These are phyloP conservation scores for Cadophora sp. DNA, from an alignment of 2,329 filamentous ascomycete genomes.

Conservation along the genomic window DNA sequence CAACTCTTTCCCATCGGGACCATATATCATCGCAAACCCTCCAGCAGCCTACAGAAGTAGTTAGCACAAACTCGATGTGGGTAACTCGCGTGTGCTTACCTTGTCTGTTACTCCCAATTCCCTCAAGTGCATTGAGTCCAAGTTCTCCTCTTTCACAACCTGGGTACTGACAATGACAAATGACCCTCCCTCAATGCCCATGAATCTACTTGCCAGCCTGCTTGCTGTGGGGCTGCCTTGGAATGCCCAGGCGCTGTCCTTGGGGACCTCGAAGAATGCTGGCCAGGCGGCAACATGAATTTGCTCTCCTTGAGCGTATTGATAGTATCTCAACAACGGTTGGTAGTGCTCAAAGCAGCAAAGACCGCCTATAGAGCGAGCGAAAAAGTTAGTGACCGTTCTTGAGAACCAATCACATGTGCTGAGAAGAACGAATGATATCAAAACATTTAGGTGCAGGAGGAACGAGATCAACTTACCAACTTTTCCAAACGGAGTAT, in stretches of 20 bases:
- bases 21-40: constrained; percentile 46
- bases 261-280: constrained; percentile 18
- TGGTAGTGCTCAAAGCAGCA: constrained; percentile 56
- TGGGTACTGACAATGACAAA: constrained; percentile 28
- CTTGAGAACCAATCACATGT: no score
- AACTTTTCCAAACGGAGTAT: no score
- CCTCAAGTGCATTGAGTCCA: constrained; percentile 16
- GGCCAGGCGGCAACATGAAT: constrained; percentile 30
- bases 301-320: constrained; percentile 25
- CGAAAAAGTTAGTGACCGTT: no score
- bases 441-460: no score
- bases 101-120: constrained; percentile 15
- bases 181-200: constrained; percentile 26
- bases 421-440: no score
- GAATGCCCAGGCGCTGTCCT: background rate
- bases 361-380: constrained; percentile 21
- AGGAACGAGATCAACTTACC: no score
- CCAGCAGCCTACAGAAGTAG: constrained; percentile 21
- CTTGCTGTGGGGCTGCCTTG: background rate
- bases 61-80: background rate
- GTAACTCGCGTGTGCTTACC: background rate
- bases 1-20: constrained; percentile 42
- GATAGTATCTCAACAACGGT: constrained; percentile 29
- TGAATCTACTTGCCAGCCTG: constrained; percentile 14
- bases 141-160: constrained; percentile 26